Conservation (phyloP, 805 yeast species). For the Millerozyma miso region DNA sequence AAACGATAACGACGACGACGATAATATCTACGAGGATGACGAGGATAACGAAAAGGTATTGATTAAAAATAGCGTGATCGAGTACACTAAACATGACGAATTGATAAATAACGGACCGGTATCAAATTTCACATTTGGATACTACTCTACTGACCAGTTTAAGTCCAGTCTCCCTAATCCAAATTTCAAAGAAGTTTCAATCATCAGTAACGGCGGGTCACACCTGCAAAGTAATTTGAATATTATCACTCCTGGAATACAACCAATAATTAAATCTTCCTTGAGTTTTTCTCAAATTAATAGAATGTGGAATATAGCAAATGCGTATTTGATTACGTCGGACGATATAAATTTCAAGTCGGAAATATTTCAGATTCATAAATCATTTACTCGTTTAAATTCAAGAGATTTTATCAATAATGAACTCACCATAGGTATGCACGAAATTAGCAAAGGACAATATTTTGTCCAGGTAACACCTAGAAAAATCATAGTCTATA, state of each 20-base stretch:
- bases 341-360: constrained; percentile 61
- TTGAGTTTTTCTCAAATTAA: constrained; percentile 68
- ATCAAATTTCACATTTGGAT: constrained; percentile 62
- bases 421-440: constrained; percentile 62
- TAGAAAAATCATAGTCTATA: constrained; percentile 55
- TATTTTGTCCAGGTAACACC: constrained; percentile 74
- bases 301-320: constrained; percentile 69
- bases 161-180: constrained; percentile 68
- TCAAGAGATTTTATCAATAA: constrained; percentile 61
- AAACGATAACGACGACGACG: constrained; percentile 43
- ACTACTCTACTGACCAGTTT: constrained; percentile 48
- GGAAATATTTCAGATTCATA: constrained; percentile 61
- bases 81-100: constrained; percentile 47
- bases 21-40: constrained; percentile 34
- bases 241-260: constrained; percentile 61
- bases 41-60: constrained; percentile 21
- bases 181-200: constrained; percentile 58
- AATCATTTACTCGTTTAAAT: constrained; percentile 57
- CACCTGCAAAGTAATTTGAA: constrained; percentile 52
- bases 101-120: constrained; percentile 71
- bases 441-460: constrained; percentile 51
- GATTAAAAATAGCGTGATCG: constrained; percentile 15
- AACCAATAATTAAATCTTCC: constrained; percentile 64
- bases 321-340: constrained; percentile 65
- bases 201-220: constrained; percentile 68